Base-by-base conservation (phyloP, 768 basidiomycete species). In the Auriscalpium microsporum region DNA sequence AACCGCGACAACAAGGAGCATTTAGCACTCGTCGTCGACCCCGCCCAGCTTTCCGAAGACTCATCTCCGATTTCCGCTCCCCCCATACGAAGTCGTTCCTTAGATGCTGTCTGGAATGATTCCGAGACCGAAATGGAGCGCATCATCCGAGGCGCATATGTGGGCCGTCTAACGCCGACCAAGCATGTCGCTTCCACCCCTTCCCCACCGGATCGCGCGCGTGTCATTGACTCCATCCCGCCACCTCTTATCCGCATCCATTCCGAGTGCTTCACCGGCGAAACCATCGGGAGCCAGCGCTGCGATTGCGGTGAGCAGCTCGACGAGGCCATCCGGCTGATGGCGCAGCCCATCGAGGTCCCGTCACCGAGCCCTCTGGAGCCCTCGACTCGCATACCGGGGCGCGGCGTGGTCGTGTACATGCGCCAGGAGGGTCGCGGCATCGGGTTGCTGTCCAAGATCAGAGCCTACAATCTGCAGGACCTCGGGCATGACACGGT, bases 401-500 rank as follows among this genome's bases (percentile, higher is more conserved):
- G 92, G 7, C 84, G 94, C 8, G 96, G 96, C 16, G 94, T 87
- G 4, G 86, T 98, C 59, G 78, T 98, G 53, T 99, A 99, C 71
- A 79, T 99, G 56, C 86, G 95, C 13, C 96, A 99, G 69, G 96
- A 99, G 68, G 96, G 96, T 35, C 85, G 96, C 17, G 96, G 96
- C 11, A 99, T 99, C 63, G 96, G 96, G 0, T 75, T 99, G 3
- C 73, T 97, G 38, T 94, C 93, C 50, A 99, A 99, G 71, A 90
- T 99, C 56, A 82, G 89, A 36, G 96, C 96, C 13, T 99, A 99
- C 73, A 99, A 99, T 67, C 76, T 98, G 17, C 96, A 98, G 69
- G 96, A 99, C 68, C 74, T 99, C 50, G 96, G 96, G 0, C 91
- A 97, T 66, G 96, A 98, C 72, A 99, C 96, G n/a, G 96, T 99